Evolutionary conservation across 805 yeast genomes (phyloP), one percentile per base, ranked within the genome.

Genomic region (Starmerella bombi): DNA sequence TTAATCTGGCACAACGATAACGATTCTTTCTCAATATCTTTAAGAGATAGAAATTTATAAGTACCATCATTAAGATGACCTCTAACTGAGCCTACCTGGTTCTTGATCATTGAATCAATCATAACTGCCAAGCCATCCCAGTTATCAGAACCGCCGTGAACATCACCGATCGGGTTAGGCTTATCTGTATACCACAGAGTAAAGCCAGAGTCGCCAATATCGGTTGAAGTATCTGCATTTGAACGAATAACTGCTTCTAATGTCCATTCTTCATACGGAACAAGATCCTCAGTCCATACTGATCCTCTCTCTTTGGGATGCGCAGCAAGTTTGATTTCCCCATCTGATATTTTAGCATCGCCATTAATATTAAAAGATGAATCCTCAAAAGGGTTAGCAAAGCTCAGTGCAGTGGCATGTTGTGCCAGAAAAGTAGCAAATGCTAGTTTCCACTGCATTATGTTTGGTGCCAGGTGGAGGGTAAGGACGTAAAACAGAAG

Each of bases 61-160:
- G 57, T 29, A 14, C 66, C 66, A 37, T 64, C 67, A 40, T 61
- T 63, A 22, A 63, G 48, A 50, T 63, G 66, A 16, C 64, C 68
- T 6, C 65, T 55, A 18, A 61, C 48, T 18, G 60, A 51, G 15
- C 59, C 60, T 25, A 36, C 35, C 25, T 40, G 48, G 32, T 42
- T 50, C 48, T 51, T 48, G 15, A 55, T 59, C 35, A 49, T 45
- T n/a, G 58, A 51, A 48, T 63, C 67, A 23, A 63, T 45, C 43
- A 60, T 51, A n/a, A 63, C 39, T 5, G 61, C 67, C 32, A 63
- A 48, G 2, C 68, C 68, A 42, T 63, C 65, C 65, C 65, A 63
- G 10, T 37, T 31, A 30, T 62, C 65, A 20, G 50, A 40, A 8
- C 59, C 52, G 18, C 67, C 67, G 44, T 58, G 60, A 6, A 60